These are phyloP conservation scores for Calonectria pseudoreteaudii DNA, from an alignment of 2,329 filamentous ascomycete genomes.

Conservation along the genomic window DNA sequence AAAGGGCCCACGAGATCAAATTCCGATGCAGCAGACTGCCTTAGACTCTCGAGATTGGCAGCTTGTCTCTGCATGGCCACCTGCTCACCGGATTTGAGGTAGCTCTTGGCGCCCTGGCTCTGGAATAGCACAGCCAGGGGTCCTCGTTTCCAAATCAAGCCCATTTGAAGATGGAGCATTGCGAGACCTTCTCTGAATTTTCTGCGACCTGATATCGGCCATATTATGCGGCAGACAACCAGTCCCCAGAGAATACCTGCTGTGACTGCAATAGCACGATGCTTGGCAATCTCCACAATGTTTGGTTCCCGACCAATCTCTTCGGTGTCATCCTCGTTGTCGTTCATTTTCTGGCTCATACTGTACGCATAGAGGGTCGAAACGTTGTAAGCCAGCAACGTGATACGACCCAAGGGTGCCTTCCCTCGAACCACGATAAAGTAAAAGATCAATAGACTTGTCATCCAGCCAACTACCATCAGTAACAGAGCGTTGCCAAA, in stretches of 20 bases:
- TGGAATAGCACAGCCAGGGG: slow-evolving; percentile 81
- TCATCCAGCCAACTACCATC: slow-evolving; percentile 82
- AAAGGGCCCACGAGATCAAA: slow-evolving; percentile 91
- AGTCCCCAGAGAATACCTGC: slow-evolving; percentile 93
- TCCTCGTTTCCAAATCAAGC: slow-evolving; percentile 94
- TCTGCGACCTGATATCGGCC: slow-evolving; percentile 89
- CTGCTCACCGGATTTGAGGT: slow-evolving; percentile 53
- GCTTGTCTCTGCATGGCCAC: slow-evolving; percentile 48
- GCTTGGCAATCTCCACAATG: slow-evolving; percentile 87
- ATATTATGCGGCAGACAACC: slow-evolving; percentile 87
- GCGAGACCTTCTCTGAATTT: slow-evolving; percentile 92
- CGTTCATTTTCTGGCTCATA: slow-evolving; percentile 80
- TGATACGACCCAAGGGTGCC: slow-evolving; percentile 91
- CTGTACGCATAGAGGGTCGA: slow-evolving; percentile 95
- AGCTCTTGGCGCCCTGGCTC: slow-evolving; percentile 75
- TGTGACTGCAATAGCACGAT: slow-evolving; percentile 89
- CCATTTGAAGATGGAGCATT: slow-evolving; percentile 91
- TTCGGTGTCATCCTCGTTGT: slow-evolving; percentile 78
- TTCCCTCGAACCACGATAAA: slow-evolving; percentile 88
- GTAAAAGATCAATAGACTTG: slow-evolving; percentile 87
- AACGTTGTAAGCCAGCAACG: slow-evolving; percentile 95
- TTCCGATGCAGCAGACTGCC: slow-evolving; percentile 79
- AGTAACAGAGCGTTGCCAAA: slow-evolving; percentile 79
- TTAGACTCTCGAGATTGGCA: slow-evolving; percentile 78
- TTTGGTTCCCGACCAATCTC: slow-evolving; percentile 79